Evolutionary conservation across 495 filamentous ascomycete species (phyloP).

Genomic region (Diplogelasinospora grovesii): DNA sequence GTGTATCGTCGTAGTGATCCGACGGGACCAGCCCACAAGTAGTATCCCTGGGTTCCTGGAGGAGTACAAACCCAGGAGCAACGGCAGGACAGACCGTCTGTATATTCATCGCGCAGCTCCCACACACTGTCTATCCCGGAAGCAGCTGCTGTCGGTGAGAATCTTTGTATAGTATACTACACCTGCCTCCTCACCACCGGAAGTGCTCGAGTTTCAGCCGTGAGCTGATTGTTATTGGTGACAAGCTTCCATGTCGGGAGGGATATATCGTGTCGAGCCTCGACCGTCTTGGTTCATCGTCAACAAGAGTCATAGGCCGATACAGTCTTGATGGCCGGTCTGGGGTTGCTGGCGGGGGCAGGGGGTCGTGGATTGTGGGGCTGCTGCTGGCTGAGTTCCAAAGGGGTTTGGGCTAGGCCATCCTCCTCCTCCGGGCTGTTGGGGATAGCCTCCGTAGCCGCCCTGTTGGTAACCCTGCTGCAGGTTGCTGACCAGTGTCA

Average conservation of each 20-base stretch:
- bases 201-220: neutral
- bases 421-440: neutral
- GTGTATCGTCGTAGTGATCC: constrained; percentile 8
- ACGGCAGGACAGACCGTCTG: constrained; percentile 8
- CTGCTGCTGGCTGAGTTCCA: neutral
- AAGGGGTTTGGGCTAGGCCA: neutral
- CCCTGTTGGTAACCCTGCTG: no score
- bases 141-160: constrained; percentile 2
- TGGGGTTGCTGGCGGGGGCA: constrained; percentile 10
- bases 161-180: constrained; percentile 6
- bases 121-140: constrained; percentile 7
- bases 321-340: constrained; percentile 5
- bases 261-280: constrained; percentile 1
- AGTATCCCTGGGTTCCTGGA: neutral
- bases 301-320: constrained; percentile 8
- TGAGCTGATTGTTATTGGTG: constrained; percentile 3
- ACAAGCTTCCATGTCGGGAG: constrained; percentile 6
- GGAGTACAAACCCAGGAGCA: neutral
- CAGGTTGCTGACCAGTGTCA: no score
- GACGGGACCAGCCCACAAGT: constrained; percentile 8
- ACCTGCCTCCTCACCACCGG: neutral
- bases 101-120: constrained; percentile 1
- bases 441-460: neutral
- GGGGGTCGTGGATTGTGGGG: neutral
- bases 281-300: constrained; percentile 9